These are phyloP conservation scores for Neonectria sp. DNA, from an alignment of 2,329 filamentous ascomycete species.

Conservation along the genomic window DNA sequence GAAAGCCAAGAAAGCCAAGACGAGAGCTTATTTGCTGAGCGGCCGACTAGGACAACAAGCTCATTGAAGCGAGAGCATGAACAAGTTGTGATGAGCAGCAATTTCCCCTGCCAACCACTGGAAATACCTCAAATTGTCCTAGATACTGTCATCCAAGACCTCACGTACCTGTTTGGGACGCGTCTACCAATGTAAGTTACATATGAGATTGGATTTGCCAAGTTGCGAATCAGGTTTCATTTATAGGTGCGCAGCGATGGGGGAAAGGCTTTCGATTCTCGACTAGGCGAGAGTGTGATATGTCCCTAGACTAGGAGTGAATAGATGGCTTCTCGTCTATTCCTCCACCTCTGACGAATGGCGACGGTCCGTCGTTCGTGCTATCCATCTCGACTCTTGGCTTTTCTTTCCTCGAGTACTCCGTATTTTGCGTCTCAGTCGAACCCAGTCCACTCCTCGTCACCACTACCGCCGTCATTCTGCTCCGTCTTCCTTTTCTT, in stretches of 20 bases:
- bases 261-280: neutral
- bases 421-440: constrained; percentile 41
- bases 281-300: neutral
- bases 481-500: constrained; percentile 66
- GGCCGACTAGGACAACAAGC: neutral
- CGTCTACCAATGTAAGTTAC: neutral
- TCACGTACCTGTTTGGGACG: constrained; percentile 16
- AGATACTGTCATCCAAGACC: constrained; percentile 16
- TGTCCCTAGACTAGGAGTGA: constrained; percentile 5
- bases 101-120: constrained; percentile 11
- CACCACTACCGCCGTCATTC: constrained; percentile 38
- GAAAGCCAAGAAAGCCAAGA: constrained; percentile 21
- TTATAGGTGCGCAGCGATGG: neutral
- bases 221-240: constrained; percentile 5
- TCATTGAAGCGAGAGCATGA: neutral
- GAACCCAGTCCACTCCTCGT: constrained; percentile 65
- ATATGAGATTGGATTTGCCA: constrained; percentile 15
- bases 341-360: neutral
- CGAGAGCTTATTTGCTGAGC: neutral
- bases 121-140: neutral
- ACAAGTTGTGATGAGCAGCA: constrained; percentile 4
- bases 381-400: constrained; percentile 1
- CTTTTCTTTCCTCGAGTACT: neutral
- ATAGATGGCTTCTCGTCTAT: neutral
- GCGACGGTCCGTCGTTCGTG: neutral